phyloP scores from a whole-genome alignment of 2,329 filamentous ascomycete genomes.

The Aspergillus sp. region DNA sequence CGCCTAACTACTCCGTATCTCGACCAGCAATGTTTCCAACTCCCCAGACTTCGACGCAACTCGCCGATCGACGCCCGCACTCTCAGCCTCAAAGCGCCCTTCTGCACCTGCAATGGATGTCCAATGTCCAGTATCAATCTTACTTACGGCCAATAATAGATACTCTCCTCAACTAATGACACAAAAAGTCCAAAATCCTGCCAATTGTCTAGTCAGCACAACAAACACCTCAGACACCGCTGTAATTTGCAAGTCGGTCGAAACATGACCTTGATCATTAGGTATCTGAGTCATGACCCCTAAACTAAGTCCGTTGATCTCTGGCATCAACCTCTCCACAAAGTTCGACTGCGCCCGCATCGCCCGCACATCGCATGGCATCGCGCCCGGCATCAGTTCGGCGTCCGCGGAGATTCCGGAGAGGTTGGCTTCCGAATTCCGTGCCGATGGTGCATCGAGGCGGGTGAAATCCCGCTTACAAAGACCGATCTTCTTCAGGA shows the following conservation, averaged over 20 bases:
- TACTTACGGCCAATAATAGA: neutral
- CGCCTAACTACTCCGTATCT: neutral
- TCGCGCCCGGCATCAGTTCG: slow-evolving; percentile 11
- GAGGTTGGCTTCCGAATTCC: slow-evolving; percentile 9
- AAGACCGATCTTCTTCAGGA: neutral
- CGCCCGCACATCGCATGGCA: neutral
- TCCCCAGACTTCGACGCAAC: neutral
- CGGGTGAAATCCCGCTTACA: slow-evolving; percentile 12
- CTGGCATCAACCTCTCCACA: neutral
- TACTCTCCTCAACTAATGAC: neutral
- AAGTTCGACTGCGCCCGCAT: neutral
- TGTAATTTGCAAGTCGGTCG: neutral
- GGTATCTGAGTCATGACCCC: too few relatives aligned
- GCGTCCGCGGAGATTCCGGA: slow-evolving; percentile 12
- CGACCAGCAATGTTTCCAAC: too few relatives aligned
- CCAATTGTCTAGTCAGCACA: neutral
- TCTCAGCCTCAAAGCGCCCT: neutral
- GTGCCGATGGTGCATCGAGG: slow-evolving; percentile 8
- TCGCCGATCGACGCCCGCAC: too few relatives aligned
- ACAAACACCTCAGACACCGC: neutral
- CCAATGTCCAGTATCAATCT: neutral
- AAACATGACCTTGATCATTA: neutral
- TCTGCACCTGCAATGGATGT: neutral
- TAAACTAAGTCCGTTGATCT: too few relatives aligned
- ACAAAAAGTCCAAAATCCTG: neutral